Conservation (phyloP, 129 eudicot genomes). For the Calendula officinalis region DNA sequence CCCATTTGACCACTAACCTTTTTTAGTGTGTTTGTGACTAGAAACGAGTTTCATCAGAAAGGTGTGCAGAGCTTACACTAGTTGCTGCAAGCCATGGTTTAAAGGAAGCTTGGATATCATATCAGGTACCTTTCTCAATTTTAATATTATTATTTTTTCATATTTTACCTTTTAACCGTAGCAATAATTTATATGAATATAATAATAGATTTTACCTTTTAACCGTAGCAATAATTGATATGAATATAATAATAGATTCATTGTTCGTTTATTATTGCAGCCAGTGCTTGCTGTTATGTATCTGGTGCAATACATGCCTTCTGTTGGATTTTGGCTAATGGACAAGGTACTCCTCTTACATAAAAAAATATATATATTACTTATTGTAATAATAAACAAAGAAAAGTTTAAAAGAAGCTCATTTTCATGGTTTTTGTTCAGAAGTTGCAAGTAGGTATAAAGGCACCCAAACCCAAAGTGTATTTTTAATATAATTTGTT, state of each 20-base stretch:
- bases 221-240: too few species aligned
- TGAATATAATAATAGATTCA: background rate
- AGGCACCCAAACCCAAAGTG: too few species aligned
- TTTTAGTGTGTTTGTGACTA: constrained; percentile 20
- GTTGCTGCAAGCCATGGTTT: constrained; percentile 91
- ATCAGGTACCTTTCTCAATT: constrained; percentile 54
- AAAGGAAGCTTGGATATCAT: constrained; percentile 98
- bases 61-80: constrained; percentile 89
- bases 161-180: background rate
- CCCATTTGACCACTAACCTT: background rate
- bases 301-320: constrained; percentile 85
- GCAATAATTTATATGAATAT: too few species aligned
- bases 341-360: constrained; percentile 66
- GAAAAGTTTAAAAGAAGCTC: too few species aligned
- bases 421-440: too few species aligned
- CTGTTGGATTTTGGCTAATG: constrained; percentile 95
- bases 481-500: too few species aligned
- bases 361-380: too few species aligned
- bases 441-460: too few species aligned
- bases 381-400: too few species aligned
- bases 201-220: background rate
- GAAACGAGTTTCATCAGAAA: constrained; percentile 93
- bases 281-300: constrained; percentile 98
- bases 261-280: constrained; percentile 46
- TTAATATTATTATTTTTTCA: background rate